Evolutionary conservation across 257 asterid genomes (phyloP), one percentile per base, ranked within the genome.

Genomic region (Lavandula angustifolia): DNA sequence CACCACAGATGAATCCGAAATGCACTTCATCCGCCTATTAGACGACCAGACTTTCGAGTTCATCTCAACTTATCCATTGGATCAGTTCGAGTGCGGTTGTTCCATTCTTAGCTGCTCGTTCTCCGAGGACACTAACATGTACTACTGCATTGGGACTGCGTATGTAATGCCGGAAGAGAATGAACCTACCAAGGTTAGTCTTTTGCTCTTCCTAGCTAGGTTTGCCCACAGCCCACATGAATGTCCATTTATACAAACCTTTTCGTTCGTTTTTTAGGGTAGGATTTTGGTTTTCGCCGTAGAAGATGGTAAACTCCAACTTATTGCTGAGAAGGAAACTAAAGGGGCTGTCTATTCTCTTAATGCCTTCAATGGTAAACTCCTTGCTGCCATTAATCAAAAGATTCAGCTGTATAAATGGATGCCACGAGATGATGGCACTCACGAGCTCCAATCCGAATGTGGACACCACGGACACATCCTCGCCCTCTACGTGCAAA

Each of bases 401-500:
- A 87, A 90, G 85, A 94, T 94, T 79, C 97, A 90, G 72, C 65
- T 94, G 81, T 94, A 94, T 71, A 90, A 94, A 76, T 94, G 97
- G 96, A 81, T 78, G 94, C 95, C 84, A 5, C 94, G 95, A 11
- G 99, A 87, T 48, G 97, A 94, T 49, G 91, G 95, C 53, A 77
- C 95, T 62, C 94, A 76, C 49, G 99, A 94, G 80, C 67, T 94
- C 87, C 99, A 94, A 75, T 85, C 96, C 16, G 97, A 94, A 81
- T 87, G 97, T 37, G 99, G 99, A 63, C 99, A 94, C 66, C 96
- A 94, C 54, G 97, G 97, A 9, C 99, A 94, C 85, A 90, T 87
- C 71, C 92, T 94, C 42, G 99, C 99, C 22, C 97, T 94, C 29
- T 94, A 84, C 75, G 96, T 94, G 43, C 99, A 94, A 82, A 94